Conservation (phyloP, 169 alveolate genomes). For the Plasmodium vinckei region DNA sequence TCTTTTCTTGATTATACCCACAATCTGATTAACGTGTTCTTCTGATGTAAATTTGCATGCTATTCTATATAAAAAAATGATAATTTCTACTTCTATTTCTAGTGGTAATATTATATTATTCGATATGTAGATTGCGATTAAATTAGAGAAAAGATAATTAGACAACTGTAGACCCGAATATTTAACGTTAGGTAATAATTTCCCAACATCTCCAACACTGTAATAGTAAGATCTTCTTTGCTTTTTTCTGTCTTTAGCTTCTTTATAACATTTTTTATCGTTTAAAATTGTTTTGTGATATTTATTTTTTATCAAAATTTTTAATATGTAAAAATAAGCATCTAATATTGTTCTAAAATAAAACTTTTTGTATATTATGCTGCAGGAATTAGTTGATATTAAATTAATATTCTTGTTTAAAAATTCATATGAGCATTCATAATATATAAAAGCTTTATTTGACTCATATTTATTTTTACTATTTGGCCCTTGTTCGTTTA, state of each 20-base stretch:
- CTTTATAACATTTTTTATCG: background rate
- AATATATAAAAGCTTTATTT: conserved; percentile 18
- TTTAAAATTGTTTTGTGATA: background rate
- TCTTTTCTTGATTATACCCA: conserved; percentile 18
- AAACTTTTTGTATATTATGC: conserved; percentile 12
- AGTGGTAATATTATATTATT: background rate
- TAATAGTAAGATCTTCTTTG: background rate
- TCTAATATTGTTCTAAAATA: conserved; percentile 32
- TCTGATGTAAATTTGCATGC: conserved; percentile 42
- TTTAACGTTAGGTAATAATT: conserved; percentile 2
- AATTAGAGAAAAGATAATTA: conserved; percentile 7
- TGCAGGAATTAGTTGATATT: conserved; percentile 24
- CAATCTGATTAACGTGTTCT: conserved; percentile 16
- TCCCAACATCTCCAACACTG: conserved; percentile 15
- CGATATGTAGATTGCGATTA: conserved; percentile 11
- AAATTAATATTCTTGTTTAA: conserved; percentile 23
- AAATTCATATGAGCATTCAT: conserved; percentile 40
- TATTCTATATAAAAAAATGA: conserved; percentile 43
- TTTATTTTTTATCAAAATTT: conserved; percentile 16
- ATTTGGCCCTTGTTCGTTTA: background rate
- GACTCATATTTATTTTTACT: background rate
- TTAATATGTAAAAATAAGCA: conserved; percentile 44
- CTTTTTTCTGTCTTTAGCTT: background rate
- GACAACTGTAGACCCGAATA: conserved; percentile 5
- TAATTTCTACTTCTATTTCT: conserved; percentile 61